Conservation (phyloP, 495 filamentous ascomycete genomes). For the Penicillium ochrochloron region DNA sequence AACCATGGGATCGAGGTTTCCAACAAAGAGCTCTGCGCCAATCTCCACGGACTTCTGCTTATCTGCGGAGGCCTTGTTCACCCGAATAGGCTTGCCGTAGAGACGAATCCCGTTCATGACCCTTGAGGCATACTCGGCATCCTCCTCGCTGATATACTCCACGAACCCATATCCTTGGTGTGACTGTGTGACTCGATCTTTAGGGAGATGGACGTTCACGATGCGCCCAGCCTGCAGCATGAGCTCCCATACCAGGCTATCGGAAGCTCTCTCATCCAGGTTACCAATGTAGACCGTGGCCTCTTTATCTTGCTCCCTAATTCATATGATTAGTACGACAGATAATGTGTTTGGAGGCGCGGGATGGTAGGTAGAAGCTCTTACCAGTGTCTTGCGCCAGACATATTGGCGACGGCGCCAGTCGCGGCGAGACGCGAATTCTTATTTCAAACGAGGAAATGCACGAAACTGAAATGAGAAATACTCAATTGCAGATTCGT, state of each 20-base stretch:
- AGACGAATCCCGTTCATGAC: conserved; percentile 96
- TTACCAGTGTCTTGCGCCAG: conserved; percentile 82
- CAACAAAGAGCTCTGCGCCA: conserved; percentile 95
- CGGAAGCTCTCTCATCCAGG: conserved; percentile 92
- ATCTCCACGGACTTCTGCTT: conserved; percentile 97
- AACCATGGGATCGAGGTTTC: conserved; percentile 93
- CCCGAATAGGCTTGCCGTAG: conserved; percentile 92
- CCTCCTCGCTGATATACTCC: conserved; percentile 93
- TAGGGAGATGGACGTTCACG: conserved; percentile 95
- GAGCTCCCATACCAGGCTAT: conserved; percentile 92
- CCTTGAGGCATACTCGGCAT: conserved; percentile 95
- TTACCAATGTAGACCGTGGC: conserved; percentile 98
- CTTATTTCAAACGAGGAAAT: background rate
- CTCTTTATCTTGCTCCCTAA: conserved; percentile 98
- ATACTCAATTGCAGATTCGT: background rate
- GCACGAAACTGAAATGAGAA: background rate
- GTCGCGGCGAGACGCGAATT: background rate
- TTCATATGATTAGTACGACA: conserved; percentile 10
- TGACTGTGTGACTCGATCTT: conserved; percentile 93
- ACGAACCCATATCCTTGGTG: conserved; percentile 99
- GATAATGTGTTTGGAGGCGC: background rate
- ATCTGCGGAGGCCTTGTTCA: conserved; percentile 96
- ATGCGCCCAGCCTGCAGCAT: conserved; percentile 97
- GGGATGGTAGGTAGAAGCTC: conserved; percentile 15
- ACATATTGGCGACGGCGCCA: conserved; percentile 53